phyloP scores from a whole-genome alignment of 345 rosid genomes.

The Geranium rotundifolium region DNA sequence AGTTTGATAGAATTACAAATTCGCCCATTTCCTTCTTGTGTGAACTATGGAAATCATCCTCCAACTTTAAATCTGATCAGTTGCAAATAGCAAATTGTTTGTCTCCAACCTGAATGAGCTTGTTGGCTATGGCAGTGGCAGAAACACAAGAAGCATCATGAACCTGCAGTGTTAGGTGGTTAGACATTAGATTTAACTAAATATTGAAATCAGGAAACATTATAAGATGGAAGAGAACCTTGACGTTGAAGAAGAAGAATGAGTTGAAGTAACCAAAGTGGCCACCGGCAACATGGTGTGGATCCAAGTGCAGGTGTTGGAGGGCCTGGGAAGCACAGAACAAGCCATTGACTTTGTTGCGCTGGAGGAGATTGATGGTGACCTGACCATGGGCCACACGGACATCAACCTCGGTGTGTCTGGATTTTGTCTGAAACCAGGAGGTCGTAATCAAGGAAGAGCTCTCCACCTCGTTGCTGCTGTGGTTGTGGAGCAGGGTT shows the following conservation, averaged over 20 bases:
- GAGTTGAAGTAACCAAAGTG: constrained; percentile 70
- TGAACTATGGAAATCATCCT: not conserved
- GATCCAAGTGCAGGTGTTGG: constrained; percentile 70
- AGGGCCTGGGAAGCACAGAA: constrained; percentile 59
- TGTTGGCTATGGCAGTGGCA: constrained; percentile 69
- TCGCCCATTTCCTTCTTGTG: no score
- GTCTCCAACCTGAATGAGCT: constrained; percentile 63
- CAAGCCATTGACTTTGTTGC: constrained; percentile 76
- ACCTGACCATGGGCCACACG: constrained; percentile 78
- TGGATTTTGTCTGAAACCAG: constrained; percentile 84
- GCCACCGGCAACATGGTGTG: constrained; percentile 85
- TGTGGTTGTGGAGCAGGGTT: constrained; percentile 63
- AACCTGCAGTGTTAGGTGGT: constrained; percentile 16
- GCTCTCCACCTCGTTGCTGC: constrained; percentile 23
- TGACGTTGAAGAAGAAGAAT: constrained; percentile 71
- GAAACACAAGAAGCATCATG: constrained; percentile 30
- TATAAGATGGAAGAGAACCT: constrained; percentile 27
- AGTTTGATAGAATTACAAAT: no score
- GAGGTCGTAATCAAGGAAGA: constrained; percentile 53
- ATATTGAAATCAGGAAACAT: not conserved
- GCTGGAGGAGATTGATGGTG: constrained; percentile 67
- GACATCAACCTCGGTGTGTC: constrained; percentile 76
- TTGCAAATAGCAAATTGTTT: not conserved
- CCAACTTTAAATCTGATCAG: no score
- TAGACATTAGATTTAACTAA: not conserved